Evolutionary conservation across 768 basidiomycete species (phyloP), one percentile per base, ranked within the genome.

Genomic region (Crepidotus variabilis): DNA sequence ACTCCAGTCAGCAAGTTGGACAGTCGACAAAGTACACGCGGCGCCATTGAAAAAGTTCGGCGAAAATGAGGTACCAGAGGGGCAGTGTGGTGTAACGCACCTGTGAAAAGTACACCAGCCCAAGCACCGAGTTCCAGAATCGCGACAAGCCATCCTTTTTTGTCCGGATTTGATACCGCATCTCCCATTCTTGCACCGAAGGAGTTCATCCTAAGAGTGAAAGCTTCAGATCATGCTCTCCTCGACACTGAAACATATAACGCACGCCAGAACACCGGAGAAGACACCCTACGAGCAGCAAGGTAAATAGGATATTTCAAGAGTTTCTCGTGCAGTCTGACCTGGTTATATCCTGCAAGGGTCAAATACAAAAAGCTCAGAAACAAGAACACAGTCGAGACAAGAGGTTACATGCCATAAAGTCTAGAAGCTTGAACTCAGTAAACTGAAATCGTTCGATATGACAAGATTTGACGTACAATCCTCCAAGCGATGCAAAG

Each of bases 121-220:
- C 89, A 89, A 21, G 90, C 89, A 55, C 85, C 86, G 13, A 88
- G 76, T 70, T 88, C 87, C 34, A 90, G 78, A 63, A 90, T 87
- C 20, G 87, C 73, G 13, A 88, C 88, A 2, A 92, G 72, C 82
- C 88, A 86, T 9, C 87, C 90, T 70, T 86, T 83, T 21, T 75
- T 81, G 8, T 71, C 75, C 6, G 81, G 21, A 59, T 87, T 63
- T 35, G 66, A 54, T 45, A 85, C 83, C 0, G 80, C 84, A 21
- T 76, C 73, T 2, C 70, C 78, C 85, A 88, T 87, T 36, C 82
- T 75, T 7, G 69, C 23, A 35, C 78, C 69, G 61, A 85, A 85
- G 10, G 78, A 76, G 39, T 64, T 51, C 82, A 85, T 84, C 33
- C 77, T 80, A 54, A 32, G 24, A 14, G 56, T 11, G 16, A 35